Conservation (phyloP, 169 alveolate genomes). For the Cytauxzoon felis region DNA sequence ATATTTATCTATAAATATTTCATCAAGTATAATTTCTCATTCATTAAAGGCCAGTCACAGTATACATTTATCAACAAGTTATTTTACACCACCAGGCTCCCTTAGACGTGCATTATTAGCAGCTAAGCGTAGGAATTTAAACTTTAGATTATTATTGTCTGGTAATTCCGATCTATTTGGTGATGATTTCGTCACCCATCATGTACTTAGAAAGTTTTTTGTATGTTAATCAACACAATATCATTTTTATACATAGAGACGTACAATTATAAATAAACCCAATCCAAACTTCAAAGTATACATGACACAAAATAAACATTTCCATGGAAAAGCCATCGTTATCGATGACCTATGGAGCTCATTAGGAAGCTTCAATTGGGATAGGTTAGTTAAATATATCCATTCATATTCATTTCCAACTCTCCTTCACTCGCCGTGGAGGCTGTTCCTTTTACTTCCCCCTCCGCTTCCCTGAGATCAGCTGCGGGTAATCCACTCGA, state of each 20-base stretch:
- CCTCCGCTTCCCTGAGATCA: too few species aligned
- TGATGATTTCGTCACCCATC: slow-evolving; percentile 73
- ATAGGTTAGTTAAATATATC: slow-evolving; percentile 26
- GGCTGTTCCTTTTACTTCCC: too few species aligned
- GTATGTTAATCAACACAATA: slow-evolving; percentile 12
- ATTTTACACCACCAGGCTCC: slow-evolving; percentile 79
- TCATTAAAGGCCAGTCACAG: slow-evolving; percentile 60
- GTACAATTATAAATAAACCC: slow-evolving; percentile 13
- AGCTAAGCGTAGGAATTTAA: slow-evolving; percentile 63
- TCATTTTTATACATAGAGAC: slow-evolving; percentile 12
- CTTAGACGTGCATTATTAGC: slow-evolving; percentile 68
- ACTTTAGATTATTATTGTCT: slow-evolving; percentile 70
- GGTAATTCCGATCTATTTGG: slow-evolving; percentile 80
- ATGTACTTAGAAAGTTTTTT: slow-evolving; percentile 68
- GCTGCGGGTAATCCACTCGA: too few species aligned
- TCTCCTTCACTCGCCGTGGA: too few species aligned
- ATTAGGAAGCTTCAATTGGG: slow-evolving; percentile 73
- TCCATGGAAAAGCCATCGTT: slow-evolving; percentile 66
- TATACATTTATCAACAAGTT: slow-evolving; percentile 75
- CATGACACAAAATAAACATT: slow-evolving; percentile 67
- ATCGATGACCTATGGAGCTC: slow-evolving; percentile 74
- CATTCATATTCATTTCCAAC: background rate
- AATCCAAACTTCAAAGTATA: slow-evolving; percentile 54
- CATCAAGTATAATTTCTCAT: slow-evolving; percentile 16
- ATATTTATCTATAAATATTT: slow-evolving; percentile 15